phyloP scores from a whole-genome alignment of 345 rosid species.

The Eucalyptus guilfoylei region DNA sequence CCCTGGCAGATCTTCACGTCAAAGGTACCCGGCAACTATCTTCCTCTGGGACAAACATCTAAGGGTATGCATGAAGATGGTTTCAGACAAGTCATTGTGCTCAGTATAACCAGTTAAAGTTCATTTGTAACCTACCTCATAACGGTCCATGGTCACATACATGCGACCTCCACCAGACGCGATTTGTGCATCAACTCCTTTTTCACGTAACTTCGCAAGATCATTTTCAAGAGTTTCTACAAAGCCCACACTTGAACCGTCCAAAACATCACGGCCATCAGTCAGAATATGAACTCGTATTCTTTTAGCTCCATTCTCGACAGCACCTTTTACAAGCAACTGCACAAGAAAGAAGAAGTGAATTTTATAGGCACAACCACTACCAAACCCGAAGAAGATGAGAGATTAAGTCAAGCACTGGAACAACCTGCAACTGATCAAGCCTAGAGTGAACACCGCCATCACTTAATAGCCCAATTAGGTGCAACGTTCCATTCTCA shows the following conservation, averaged over 20 bases:
- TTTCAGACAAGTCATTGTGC: background rate
- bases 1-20: background rate
- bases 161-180: slow-evolving; percentile 99
- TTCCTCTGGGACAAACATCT: background rate
- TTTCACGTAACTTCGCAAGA: slow-evolving; percentile 36
- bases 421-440: slow-evolving; percentile 71
- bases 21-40: background rate
- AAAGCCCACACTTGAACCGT: slow-evolving; percentile 82
- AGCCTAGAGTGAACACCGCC: slow-evolving; percentile 98
- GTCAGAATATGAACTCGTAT: slow-evolving; percentile 86
- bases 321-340: slow-evolving; percentile 80
- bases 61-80: background rate
- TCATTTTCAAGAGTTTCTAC: slow-evolving; percentile 77
- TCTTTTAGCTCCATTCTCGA: slow-evolving; percentile 78
- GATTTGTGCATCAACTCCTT: slow-evolving; percentile 79
- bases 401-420: background rate
- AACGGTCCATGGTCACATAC: slow-evolving; percentile 95
- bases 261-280: slow-evolving; percentile 96
- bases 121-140: slow-evolving; percentile 39
- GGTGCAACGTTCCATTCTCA: slow-evolving; percentile 56
- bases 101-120: background rate
- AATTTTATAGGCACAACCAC: background rate
- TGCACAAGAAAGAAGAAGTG: slow-evolving; percentile 3
- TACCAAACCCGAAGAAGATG: background rate
- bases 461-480: slow-evolving; percentile 87